phyloP scores from a whole-genome alignment of 148 eudicot species.

The Linanthus parryae region DNA sequence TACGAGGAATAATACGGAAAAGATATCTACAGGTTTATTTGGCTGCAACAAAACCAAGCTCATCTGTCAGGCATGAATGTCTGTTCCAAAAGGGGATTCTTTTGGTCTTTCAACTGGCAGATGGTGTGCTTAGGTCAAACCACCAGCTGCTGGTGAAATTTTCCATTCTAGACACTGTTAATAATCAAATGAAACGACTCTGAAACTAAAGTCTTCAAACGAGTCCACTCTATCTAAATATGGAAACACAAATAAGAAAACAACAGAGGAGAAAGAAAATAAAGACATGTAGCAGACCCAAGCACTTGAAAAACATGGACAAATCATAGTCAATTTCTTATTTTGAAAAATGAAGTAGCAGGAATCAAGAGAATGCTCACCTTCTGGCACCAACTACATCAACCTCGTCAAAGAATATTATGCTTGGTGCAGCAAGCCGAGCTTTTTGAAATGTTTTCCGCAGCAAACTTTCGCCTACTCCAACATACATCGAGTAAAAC shows the following conservation, averaged over 20 bases:
- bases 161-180: too few species aligned
- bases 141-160: too few species aligned
- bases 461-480: slow-evolving; percentile 93
- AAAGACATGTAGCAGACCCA: background rate
- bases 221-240: too few species aligned
- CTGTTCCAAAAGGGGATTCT: too few species aligned
- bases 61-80: too few species aligned
- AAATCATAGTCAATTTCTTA: background rate
- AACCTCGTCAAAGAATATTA: slow-evolving; percentile 91
- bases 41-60: too few species aligned
- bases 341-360: background rate
- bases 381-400: slow-evolving; percentile 81
- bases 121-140: too few species aligned
- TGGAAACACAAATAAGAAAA: background rate
- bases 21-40: too few species aligned
- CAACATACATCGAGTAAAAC: slow-evolving; percentile 89
- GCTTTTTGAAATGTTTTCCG: slow-evolving; percentile 89
- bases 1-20: too few species aligned
- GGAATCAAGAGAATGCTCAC: slow-evolving; percentile 18
- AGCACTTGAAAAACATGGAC: background rate
- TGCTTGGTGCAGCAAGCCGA: slow-evolving; percentile 96
- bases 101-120: too few species aligned
- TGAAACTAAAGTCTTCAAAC: too few species aligned
- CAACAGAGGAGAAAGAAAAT: background rate
- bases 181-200: too few species aligned